Base-by-base conservation (phyloP, 2,329 filamentous ascomycete genomes). In the Eutypa lata region DNA sequence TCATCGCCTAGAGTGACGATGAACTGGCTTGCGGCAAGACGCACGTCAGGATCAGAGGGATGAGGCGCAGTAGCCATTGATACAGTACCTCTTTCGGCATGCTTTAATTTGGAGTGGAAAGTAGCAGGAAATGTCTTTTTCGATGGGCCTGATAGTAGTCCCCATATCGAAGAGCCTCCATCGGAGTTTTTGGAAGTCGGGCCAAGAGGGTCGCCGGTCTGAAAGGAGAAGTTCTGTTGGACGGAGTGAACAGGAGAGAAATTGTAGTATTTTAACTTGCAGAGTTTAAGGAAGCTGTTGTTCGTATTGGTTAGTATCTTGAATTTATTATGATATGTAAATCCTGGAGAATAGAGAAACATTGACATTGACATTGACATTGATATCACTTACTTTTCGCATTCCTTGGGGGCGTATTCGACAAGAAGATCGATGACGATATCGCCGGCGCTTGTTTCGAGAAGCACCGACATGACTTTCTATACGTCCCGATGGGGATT, bases 231-330 rank as follows among this genome's bases (percentile, higher is more conserved):
- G 73, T 91, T 86, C 70, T 93, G 94, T 68, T 97, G 94, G 37
- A 99, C 84, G 61, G 88, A 91, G 75, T 97, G 90, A 51, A 97
- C 77, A 24, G 93, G 94, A 6, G 91, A 87, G 71, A 95, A 97
- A 77, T 97, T 97, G 84, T 97, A 99, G 76, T 97, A 99, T 77
- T 97, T 99, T 73, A 91, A 79, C 76, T 97, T 97, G 84, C 94
- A 97, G 63, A 99, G 89, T 80, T 99, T 97, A 53, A 99, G 78
- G 72, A 99, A 97, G 80, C 91, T 95, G 72, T 76, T 31, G 26
- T 31, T 5, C 26, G 26, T 79, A 77, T 76, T 65, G 74, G 76
- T 87, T 76, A 86, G 83, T 10, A 31, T 31, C 26, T 10, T 31
- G 26, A 31, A 31, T 31, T 10, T 31, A 10, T 5, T 10, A 38